phyloP scores from a whole-genome alignment of 305 asterid genomes.

The Rubia tinctorum region DNA sequence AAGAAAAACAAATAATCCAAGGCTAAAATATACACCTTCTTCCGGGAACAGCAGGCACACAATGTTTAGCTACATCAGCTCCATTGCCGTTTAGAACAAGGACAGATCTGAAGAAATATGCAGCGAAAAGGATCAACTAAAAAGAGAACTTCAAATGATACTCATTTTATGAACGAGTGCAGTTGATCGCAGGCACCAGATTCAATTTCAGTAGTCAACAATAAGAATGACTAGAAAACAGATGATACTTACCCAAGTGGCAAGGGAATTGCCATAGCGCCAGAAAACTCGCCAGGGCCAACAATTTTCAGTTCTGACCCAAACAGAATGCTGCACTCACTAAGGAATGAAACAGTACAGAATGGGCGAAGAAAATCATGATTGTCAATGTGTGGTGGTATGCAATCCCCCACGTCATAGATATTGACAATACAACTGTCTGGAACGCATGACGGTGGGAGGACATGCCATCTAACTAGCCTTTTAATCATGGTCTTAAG shows the following conservation, averaged over 20 bases:
- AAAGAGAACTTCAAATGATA: background rate
- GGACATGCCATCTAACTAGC: constrained; percentile 79
- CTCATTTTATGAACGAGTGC: background rate
- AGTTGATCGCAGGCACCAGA: background rate
- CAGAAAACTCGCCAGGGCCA: constrained; percentile 77
- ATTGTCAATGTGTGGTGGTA: constrained; percentile 95
- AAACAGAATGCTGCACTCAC: constrained; percentile 74
- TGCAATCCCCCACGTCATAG: constrained; percentile 91
- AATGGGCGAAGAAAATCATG: constrained; percentile 91
- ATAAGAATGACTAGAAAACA: background rate
- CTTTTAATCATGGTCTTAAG: constrained; percentile 83
- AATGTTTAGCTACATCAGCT: constrained; percentile 93
- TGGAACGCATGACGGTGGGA: constrained; percentile 88
- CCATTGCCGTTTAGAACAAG: constrained; percentile 91
- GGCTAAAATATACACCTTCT: constrained; percentile 50
- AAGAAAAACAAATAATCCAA: constrained; percentile 1
- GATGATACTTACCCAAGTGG: constrained; percentile 78
- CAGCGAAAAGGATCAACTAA: constrained; percentile 1
- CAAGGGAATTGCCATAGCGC: constrained; percentile 55
- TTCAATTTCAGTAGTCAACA: background rate
- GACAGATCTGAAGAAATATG: constrained; percentile 66
- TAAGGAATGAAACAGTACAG: constrained; percentile 89
- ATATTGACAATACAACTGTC: constrained; percentile 93
- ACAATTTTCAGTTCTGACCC: constrained; percentile 68
- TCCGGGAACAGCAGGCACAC: constrained; percentile 85